Base-by-base conservation (phyloP, 805 yeast genomes). In the Kodamaea nitidulidarum region DNA sequence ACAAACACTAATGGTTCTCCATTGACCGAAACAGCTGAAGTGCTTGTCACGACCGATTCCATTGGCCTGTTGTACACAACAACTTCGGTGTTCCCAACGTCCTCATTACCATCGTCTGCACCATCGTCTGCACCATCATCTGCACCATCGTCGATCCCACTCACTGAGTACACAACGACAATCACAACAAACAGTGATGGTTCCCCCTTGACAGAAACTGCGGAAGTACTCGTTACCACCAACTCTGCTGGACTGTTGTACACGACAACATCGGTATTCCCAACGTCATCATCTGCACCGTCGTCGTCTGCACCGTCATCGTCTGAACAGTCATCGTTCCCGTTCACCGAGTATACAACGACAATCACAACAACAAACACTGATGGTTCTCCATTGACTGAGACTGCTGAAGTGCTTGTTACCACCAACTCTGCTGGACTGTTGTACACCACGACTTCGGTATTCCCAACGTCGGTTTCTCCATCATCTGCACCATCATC, bases 381-480 rank as follows among this genome's bases (percentile, higher is more conserved):
- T 5, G 14, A 32, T 21, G 36, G 37, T 12, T 16, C 38, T 1
- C 35, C 45, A 15, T 37, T 28, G 5, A 44, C 54, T 21, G 34
- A 45, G 11, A 40, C 52, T 9, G 54, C 46, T 12, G 44, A 32
- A 15, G 47, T 38, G 12, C 31, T 47, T 28, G 48, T 52, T 12
- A 51, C 58, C 5, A 53, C 57, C 14, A 44, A 54, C 30, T 39
- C 51, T 14, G 45, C 34, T 8, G 55, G 54, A 21, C 18, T 33
- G 7, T 43, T 40, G 18, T 43, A 38, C 39, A 48, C 55, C 18
- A 43, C 51, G 4, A 39, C 49, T 2, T 37, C 51, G 15, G 11
- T 29, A 11, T 20, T 30, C 25, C 36, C 28, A 22, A 15, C 22
- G 5, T 20, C 22, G 22, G 5, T 8, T 20, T 17, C 25, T 4